Evolutionary conservation across 2,329 filamentous ascomycete genomes (phyloP), one percentile per base, ranked within the genome.

Genomic region (Phaeosphaeriaceae sp.): DNA sequence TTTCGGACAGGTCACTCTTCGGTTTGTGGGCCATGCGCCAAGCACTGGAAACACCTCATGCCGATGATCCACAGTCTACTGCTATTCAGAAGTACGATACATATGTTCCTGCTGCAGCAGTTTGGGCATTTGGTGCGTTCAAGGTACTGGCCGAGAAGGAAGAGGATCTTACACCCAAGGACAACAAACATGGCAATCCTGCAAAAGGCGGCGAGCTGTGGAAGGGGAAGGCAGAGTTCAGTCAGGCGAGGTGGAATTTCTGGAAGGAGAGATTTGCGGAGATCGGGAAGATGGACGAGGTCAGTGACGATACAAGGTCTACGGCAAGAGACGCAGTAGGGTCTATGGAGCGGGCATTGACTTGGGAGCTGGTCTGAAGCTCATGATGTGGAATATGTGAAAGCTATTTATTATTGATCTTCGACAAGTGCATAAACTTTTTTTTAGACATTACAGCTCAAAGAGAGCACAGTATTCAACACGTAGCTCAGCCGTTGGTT

Each of bases 201-300:
- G 72, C 59, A 7, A 64, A 51, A 17, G 71, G 70, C 1, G 73
- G 73, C 0, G 60, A 68, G 22, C 31, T 75, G 17, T 76, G 73
- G 72, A 70, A 63, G 19, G 73, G 72, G 1, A 70, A 60, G 33
- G 41, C 64, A 3, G 72, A 63, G 51, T 74, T 75, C 47, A 73
- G 69, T 48, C 71, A 70, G 48, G 68, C 65, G 54, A 65, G 73
- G 36, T 77, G 73, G 73, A 57, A 51, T 7, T 58, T 76, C 11
- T 76, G 74, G 73, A 74, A 72, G 51, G 65, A 68, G 42, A 64
- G 73, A 46, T 73, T 77, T 58, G 66, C 58, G 0, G 63, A 61
- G 15, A 53, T 76, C 36, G 58, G 53, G 2, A 49, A 62, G 13
- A 61, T 66, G 57, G 64, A 70, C 21, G 65, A 54, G 1, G 49